Evolutionary conservation across 2,329 filamentous ascomycete species (phyloP).

Genomic region (Alternaria panax): DNA sequence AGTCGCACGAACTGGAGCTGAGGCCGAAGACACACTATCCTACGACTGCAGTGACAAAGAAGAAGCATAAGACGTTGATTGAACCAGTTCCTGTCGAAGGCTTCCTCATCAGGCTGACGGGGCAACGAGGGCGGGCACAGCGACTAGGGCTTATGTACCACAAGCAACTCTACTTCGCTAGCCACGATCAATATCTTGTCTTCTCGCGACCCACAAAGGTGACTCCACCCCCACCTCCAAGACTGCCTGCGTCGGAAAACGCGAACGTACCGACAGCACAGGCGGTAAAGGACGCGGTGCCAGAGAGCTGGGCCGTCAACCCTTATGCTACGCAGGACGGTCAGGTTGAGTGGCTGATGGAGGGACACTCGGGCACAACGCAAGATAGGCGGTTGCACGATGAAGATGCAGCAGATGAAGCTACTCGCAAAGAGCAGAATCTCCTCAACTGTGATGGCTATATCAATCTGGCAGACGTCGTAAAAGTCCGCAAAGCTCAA

Average conservation of each 20-base stretch:
- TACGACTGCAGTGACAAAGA: constrained; percentile 55
- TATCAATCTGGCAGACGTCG: constrained; percentile 66
- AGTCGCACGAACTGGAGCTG: constrained; percentile 71
- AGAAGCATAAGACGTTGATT: constrained; percentile 54
- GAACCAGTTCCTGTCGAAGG: constrained; percentile 71
- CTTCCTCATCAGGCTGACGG: constrained; percentile 70
- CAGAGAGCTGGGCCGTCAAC: constrained; percentile 67
- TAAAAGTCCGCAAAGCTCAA: constrained; percentile 63
- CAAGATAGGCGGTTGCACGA: constrained; percentile 61
- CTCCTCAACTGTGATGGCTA: constrained; percentile 68
- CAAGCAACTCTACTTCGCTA: constrained; percentile 71
- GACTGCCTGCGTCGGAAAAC: constrained; percentile 54
- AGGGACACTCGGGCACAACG: constrained; percentile 51
- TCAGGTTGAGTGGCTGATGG: constrained; percentile 64
- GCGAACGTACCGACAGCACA: constrained; percentile 61
- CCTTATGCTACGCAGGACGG: constrained; percentile 65
- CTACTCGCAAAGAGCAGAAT: constrained; percentile 65
- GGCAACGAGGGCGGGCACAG: constrained; percentile 66
- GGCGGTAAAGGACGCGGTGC: constrained; percentile 64
- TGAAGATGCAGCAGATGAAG: constrained; percentile 65
- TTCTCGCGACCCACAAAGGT: constrained; percentile 68
- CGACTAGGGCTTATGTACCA: constrained; percentile 67
- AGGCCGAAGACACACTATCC: constrained; percentile 71
- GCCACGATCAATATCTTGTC: constrained; percentile 68
- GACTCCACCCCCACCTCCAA: constrained; percentile 64